These are phyloP conservation scores for Nicotiana knightiana DNA, from an alignment of 257 asterid species.

Conservation along the genomic window DNA sequence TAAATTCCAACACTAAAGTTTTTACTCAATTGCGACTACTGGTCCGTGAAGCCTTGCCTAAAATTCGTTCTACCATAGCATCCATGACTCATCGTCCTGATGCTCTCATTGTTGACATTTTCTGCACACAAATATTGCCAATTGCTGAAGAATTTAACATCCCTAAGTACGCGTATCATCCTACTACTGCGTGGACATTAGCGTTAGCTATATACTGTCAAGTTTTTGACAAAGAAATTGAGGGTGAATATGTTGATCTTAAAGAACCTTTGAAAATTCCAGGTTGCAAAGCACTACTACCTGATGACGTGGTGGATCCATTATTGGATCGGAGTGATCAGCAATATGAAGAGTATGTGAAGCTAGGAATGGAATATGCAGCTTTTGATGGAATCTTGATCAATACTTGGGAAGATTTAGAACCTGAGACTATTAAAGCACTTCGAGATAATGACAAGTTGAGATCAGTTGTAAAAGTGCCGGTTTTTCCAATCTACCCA, in stretches of 20 bases:
- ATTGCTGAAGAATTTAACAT: slow-evolving; percentile 16
- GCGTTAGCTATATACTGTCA: slow-evolving; percentile 1
- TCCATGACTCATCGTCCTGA: slow-evolving; percentile 6
- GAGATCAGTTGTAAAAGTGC: neutral
- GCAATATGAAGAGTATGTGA: slow-evolving; percentile 10
- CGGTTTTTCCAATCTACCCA: slow-evolving; percentile 12
- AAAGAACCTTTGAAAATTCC: slow-evolving; percentile 11
- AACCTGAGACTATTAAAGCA: neutral
- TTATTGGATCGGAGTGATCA: slow-evolving; percentile 6
- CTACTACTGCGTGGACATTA: slow-evolving; percentile 15
- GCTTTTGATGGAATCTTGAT: slow-evolving; percentile 4
- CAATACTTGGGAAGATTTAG: slow-evolving; percentile 21
- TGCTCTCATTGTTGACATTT: slow-evolving; percentile 14
- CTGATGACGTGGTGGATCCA: slow-evolving; percentile 12
- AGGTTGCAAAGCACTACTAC: slow-evolving; percentile 11
- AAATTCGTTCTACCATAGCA: neutral
- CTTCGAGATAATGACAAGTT: neutral
- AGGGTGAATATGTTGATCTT: slow-evolving; percentile 15
- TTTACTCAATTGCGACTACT: slow-evolving; percentile 1
- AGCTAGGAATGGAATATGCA: neutral
- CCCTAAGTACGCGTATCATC: neutral
- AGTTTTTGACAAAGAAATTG: slow-evolving; percentile 17
- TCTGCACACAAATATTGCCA: neutral
- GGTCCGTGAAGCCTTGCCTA: neutral
- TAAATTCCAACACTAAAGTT: neutral